These are phyloP conservation scores for Tetragonia tetragonoides DNA, from an alignment of 148 eudicot genomes.

Conservation along the genomic window DNA sequence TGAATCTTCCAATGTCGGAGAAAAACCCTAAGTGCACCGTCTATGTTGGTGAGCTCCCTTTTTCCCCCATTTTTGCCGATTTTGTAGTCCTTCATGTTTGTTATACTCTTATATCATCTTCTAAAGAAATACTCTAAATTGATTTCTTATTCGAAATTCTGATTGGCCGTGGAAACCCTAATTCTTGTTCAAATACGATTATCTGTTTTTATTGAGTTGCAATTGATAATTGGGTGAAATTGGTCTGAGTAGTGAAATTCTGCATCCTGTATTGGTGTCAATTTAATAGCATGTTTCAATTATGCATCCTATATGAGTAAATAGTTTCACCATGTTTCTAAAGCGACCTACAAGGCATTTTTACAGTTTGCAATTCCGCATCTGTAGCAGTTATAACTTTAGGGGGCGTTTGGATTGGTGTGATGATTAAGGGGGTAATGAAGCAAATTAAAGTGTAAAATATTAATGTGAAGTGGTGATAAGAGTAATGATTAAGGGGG, in stretches of 20 bases:
- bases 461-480: too few relatives aligned
- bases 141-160: not conserved
- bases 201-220: not conserved
- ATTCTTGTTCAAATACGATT: not conserved
- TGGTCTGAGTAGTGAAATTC: not conserved
- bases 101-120: too few relatives aligned
- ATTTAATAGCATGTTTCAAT: too few relatives aligned
- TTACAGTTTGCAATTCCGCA: not conserved
- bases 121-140: too few relatives aligned
- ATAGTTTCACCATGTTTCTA: not conserved
- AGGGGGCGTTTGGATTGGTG: too few relatives aligned
- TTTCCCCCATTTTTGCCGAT: not conserved
- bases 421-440: too few relatives aligned
- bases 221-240: not conserved
- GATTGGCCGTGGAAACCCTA: constrained; percentile 7
- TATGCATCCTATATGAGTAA: too few relatives aligned
- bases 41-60: constrained; percentile 20
- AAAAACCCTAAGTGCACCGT: constrained; percentile 26
- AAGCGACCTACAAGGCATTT: not conserved
- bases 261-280: not conserved
- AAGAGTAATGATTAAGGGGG: too few relatives aligned
- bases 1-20: constrained; percentile 17
- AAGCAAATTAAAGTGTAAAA: too few relatives aligned
- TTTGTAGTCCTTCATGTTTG: too few relatives aligned
- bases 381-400: not conserved